Conservation (phyloP, 78 protist species). For the Dictyostelium discoideum region DNA sequence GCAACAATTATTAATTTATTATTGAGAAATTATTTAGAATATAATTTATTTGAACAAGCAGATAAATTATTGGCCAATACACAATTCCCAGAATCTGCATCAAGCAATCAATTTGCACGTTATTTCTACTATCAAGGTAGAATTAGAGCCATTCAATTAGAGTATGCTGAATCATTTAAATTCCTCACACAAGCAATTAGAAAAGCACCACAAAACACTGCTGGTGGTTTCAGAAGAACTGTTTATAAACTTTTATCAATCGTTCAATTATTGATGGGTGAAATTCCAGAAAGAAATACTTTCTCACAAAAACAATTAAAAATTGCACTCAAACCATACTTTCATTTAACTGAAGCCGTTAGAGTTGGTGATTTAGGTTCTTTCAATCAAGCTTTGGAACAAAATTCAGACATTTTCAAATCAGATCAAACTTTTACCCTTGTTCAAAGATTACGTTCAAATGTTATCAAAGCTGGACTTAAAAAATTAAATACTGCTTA, state of each 20-base stretch:
- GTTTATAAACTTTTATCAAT: conserved; percentile 88
- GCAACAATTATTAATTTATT: conserved; percentile 91
- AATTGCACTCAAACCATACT: conserved; percentile 92
- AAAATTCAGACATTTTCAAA: conserved; percentile 65
- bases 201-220: conserved; percentile 96
- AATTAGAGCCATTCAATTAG: conserved; percentile 93
- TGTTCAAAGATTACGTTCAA: conserved; percentile 92
- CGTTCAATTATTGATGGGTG: conserved; percentile 96
- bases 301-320: conserved; percentile 85
- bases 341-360: conserved; percentile 91
- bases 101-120: conserved; percentile 92
- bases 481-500: conserved; percentile 90
- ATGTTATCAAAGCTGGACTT: conserved; percentile 97
- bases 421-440: conserved; percentile 91
- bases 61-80: conserved; percentile 89
- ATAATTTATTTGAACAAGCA: conserved; percentile 93
- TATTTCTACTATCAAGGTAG: conserved; percentile 94
- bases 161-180: conserved; percentile 90
- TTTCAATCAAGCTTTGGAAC: conserved; percentile 80
- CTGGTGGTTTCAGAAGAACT: conserved; percentile 94
- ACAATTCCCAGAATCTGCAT: conserved; percentile 86
- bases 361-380: conserved; percentile 91
- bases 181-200: conserved; percentile 91
- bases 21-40: conserved; percentile 89
- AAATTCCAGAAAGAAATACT: conserved; percentile 93